Evolutionary conservation across 129 eudicot species (phyloP).

Genomic region (Tanacetum coccineum): DNA sequence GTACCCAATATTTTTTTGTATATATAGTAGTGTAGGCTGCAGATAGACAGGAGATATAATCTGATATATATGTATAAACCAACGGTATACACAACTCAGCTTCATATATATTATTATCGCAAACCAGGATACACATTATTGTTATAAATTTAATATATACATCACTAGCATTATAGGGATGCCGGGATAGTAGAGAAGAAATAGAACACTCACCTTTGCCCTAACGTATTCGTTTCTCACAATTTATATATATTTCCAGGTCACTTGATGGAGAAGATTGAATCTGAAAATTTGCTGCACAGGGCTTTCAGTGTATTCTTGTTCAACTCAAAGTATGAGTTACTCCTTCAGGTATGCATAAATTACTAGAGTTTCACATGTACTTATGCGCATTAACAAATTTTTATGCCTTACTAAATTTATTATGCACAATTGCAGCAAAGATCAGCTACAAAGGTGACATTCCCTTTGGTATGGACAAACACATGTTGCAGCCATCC

Average conservation of each 20-base stretch:
- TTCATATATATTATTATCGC: too few species aligned
- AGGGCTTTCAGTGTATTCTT: slow-evolving; percentile 96
- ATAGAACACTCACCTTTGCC: too few species aligned
- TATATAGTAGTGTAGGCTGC: too few species aligned
- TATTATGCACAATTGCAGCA: slow-evolving; percentile 48
- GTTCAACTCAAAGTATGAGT: slow-evolving; percentile 87
- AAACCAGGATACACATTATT: too few species aligned
- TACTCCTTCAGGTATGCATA: slow-evolving; percentile 78
- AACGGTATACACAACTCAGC: too few species aligned
- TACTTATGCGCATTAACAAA: background rate
- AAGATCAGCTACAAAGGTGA: slow-evolving; percentile 89
- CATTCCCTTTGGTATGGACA: slow-evolving; percentile 97
- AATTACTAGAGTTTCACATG: background rate
- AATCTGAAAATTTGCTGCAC: slow-evolving; percentile 73
- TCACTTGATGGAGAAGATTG: slow-evolving; percentile 91
- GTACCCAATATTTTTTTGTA: too few species aligned
- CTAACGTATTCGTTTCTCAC: background rate
- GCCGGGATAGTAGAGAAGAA: too few species aligned
- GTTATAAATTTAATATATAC: too few species aligned
- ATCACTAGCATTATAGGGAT: too few species aligned
- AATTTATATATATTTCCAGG: slow-evolving; percentile 44
- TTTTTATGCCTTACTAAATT: background rate
- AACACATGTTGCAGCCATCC: slow-evolving; percentile 99
- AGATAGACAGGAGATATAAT: too few species aligned
- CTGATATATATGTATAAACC: too few species aligned